phyloP scores from a whole-genome alignment of 2,329 filamentous ascomycete genomes.

The Pseudogymnoascus sp. region DNA sequence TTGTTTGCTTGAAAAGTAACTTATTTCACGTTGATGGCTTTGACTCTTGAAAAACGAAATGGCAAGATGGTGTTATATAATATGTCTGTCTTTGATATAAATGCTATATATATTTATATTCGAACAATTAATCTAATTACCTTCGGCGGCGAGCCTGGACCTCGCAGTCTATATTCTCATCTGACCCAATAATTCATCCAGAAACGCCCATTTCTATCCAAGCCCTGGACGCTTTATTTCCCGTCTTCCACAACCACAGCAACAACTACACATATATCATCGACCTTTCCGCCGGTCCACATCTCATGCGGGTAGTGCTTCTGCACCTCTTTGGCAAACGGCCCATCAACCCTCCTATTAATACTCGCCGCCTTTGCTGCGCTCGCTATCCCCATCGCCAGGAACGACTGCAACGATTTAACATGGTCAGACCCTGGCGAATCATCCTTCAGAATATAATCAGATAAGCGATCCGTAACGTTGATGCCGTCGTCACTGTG shows the following conservation, averaged over 20 bases:
- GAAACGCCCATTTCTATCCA: slow-evolving; percentile 10
- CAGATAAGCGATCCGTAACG: slow-evolving; percentile 54
- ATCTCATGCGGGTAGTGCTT: slow-evolving; percentile 78
- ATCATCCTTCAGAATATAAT: slow-evolving; percentile 44
- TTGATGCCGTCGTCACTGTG: slow-evolving; percentile 55
- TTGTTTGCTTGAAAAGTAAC: neutral
- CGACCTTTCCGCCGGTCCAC: slow-evolving; percentile 88
- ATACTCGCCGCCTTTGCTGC: slow-evolving; percentile 81
- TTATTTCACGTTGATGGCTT: neutral
- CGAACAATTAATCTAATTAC: neutral
- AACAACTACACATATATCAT: slow-evolving; percentile 88
- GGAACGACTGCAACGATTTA: slow-evolving; percentile 64
- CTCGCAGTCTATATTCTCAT: slow-evolving; percentile 9
- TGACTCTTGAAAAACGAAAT: neutral
- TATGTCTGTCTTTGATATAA: slow-evolving; percentile 1
- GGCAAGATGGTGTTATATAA: neutral
- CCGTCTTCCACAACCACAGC: slow-evolving; percentile 66
- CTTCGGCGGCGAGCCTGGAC: neutral
- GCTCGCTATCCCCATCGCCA: slow-evolving; percentile 72
- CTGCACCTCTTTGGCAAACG: slow-evolving; percentile 92
- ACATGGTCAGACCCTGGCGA: slow-evolving; percentile 31
- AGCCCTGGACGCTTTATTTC: slow-evolving; percentile 19
- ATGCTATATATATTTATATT: slow-evolving; percentile 2
- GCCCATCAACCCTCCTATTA: slow-evolving; percentile 76
- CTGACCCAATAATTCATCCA: slow-evolving; percentile 1